Evolutionary conservation across 345 rosid species (phyloP), one percentile per base, ranked within the genome.

Genomic region (Crucihimalaya himalaica): DNA sequence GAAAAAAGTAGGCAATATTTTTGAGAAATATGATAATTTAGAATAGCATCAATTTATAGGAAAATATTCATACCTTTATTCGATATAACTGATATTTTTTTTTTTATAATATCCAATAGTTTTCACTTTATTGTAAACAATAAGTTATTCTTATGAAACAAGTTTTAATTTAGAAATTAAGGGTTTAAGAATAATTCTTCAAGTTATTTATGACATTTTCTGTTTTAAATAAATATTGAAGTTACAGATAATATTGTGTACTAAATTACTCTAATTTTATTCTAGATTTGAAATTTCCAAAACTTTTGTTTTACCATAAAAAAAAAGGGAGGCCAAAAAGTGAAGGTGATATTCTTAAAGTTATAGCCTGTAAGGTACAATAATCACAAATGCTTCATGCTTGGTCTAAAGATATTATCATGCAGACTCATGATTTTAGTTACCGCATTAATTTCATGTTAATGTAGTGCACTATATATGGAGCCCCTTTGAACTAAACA

Each of bases 361-460:
- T 39, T 34, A 23, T 16, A 47, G 52, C 52, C 10, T 47, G 40
- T 10, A 37, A 62, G 80, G 66, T 63, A 76, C 60, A 76, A 70
- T 76, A 46, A 76, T 76, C 59, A 76, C 80, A 76, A 62, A 42
- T 47, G 46, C 31, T 70, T 76, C 80, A 76, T 56, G 80, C 80
- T 63, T 76, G 70, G 80, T 76, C 80, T 76, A 76, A 70, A 70
- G 47, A 40, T 56, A 75, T 63, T 70, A 76, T 76, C 60, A 76
- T 70, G 52, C 59, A 46, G 48, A 62, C 56, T 76, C 75, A 56
- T 76, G 80, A 76, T 70, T 76, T 76, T 76, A 59, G 53, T 63
- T 76, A 55, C 66, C 66, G 60, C 80, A 76, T 56, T 76, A 55
- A 61, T 70, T 70, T 70, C 66, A 27, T 76, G 64, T 69, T 75